phyloP scores from a whole-genome alignment of 768 basidiomycete genomes.

The Amanita rimosa region DNA sequence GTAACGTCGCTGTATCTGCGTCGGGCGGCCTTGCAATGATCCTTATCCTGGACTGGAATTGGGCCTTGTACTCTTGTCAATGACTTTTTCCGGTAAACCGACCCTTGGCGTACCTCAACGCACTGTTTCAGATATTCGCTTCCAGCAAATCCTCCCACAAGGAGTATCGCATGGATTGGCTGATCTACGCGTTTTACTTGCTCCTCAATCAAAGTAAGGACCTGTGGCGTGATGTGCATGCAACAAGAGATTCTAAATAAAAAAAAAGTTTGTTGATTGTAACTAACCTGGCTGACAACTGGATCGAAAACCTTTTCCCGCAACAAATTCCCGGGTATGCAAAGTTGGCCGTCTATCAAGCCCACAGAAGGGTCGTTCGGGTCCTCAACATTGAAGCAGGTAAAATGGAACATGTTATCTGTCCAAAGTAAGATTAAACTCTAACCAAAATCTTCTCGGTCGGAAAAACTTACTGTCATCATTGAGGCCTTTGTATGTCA shows the following conservation, averaged over 20 bases:
- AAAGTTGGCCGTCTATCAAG: slow-evolving; percentile 71
- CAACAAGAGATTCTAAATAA: not conserved
- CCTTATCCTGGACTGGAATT: slow-evolving; percentile 51
- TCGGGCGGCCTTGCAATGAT: slow-evolving; percentile 79
- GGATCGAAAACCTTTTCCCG: slow-evolving; percentile 87
- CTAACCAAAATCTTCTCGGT: not conserved
- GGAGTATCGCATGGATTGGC: slow-evolving; percentile 69
- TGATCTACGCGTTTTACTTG: slow-evolving; percentile 60
- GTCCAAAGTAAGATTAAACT: slow-evolving; percentile 2
- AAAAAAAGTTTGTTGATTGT: slow-evolving; percentile 7
- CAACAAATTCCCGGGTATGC: slow-evolving; percentile 70
- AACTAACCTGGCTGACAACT: slow-evolving; percentile 61
- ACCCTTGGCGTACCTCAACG: slow-evolving; percentile 46
- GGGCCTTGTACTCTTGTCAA: slow-evolving; percentile 31
- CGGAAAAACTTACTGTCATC: slow-evolving; percentile 54
- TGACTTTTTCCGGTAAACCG: slow-evolving; percentile 6
- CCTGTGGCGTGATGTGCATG: slow-evolving; percentile 27
- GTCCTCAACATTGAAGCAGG: slow-evolving; percentile 82
- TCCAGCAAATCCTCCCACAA: slow-evolving; percentile 85
- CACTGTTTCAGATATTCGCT: slow-evolving; percentile 76
- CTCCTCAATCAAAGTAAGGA: slow-evolving; percentile 67
- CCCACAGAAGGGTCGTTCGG: slow-evolving; percentile 74
- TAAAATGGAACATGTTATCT: slow-evolving; percentile 85
- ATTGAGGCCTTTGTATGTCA: slow-evolving; percentile 55
- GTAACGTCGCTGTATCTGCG: slow-evolving; percentile 79